Evolutionary conservation across 179 eudicot genomes (phyloP).

Genomic region (Beta macrorhiza): DNA sequence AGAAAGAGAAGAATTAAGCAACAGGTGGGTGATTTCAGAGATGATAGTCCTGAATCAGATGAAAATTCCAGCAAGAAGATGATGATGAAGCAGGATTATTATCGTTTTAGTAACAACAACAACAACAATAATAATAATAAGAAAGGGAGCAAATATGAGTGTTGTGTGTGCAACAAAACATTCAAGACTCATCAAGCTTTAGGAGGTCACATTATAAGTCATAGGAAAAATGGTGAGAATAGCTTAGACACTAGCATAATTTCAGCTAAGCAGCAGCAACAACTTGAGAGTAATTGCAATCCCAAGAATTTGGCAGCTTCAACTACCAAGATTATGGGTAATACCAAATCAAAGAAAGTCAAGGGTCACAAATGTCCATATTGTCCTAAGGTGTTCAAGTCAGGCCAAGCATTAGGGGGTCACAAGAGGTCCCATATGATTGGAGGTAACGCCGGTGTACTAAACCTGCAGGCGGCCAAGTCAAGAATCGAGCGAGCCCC

Average conservation of each 20-base stretch:
- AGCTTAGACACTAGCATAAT: constrained; percentile 17
- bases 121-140: background rate
- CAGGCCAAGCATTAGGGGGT: constrained; percentile 97
- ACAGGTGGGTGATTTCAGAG: background rate
- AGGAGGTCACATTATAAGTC: constrained; percentile 83
- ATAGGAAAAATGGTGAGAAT: constrained; percentile 52
- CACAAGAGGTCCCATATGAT: constrained; percentile 92
- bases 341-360: constrained; percentile 35
- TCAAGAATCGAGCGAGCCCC: background rate
- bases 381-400: constrained; percentile 75
- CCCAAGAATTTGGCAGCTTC: background rate
- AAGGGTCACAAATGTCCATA: constrained; percentile 75
- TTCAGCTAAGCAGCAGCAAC: constrained; percentile 10
- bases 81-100: constrained; percentile 27
- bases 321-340: background rate
- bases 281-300: background rate
- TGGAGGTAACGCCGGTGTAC: constrained; percentile 17
- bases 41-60: constrained; percentile 22
- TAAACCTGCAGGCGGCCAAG: background rate
- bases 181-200: constrained; percentile 81
- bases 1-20: constrained; percentile 24
- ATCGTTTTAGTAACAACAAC: background rate
- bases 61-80: constrained; percentile 30
- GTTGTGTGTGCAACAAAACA: constrained; percentile 52
- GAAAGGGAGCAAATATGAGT: constrained; percentile 46